Conservation (phyloP, 371 early-diverging fungal species). For the Apophysomyces elegans region DNA sequence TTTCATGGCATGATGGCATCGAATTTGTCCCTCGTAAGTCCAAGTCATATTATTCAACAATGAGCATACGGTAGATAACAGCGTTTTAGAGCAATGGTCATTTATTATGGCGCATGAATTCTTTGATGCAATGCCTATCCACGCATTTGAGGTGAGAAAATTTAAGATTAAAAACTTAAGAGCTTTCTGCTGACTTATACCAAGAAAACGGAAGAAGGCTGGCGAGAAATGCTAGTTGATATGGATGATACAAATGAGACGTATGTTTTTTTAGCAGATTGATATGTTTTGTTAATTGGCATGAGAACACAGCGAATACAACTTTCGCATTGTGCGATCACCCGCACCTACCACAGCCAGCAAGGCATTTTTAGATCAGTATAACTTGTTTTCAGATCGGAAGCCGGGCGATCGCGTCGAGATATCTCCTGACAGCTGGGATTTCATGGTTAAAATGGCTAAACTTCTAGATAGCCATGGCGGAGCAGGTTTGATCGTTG, state of each 20-base stretch:
- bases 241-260: conserved; percentile 66
- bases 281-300: neutral
- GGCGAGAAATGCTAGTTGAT: conserved; percentile 91
- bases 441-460: conserved; percentile 65
- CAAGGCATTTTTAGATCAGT: conserved; percentile 56
- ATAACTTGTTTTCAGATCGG: conserved; percentile 40
- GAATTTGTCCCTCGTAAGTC: conserved; percentile 65
- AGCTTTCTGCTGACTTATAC: neutral
- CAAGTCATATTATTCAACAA: conserved; percentile 4
- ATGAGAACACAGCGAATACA: conserved; percentile 50
- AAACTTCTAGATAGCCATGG: conserved; percentile 61
- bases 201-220: conserved; percentile 75
- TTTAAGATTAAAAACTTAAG: neutral
- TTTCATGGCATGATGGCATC: conserved; percentile 78
- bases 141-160: conserved; percentile 73
- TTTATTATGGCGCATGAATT: conserved; percentile 92
- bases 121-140: conserved; percentile 95
- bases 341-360: conserved; percentile 71
- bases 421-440: conserved; percentile 81
- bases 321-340: conserved; percentile 82
- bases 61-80: neutral
- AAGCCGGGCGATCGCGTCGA: conserved; percentile 82
- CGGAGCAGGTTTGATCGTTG: conserved; percentile 84
- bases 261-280: conserved; percentile 27
- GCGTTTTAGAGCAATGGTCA: conserved; percentile 53